These are phyloP conservation scores for Coemansia sp. DNA, from an alignment of 192 early-diverging fungal species.

Conservation along the genomic window DNA sequence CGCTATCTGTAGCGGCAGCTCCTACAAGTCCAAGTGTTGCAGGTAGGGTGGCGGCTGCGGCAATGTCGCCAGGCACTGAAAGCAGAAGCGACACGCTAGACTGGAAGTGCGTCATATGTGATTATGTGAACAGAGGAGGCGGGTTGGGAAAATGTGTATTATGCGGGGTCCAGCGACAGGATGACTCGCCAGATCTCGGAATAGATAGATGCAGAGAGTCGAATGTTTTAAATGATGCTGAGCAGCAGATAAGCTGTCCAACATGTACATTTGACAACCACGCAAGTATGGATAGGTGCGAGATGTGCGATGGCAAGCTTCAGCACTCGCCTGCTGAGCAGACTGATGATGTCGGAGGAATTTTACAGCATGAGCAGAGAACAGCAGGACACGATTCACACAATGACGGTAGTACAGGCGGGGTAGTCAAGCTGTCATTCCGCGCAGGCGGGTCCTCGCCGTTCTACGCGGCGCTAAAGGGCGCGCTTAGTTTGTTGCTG, in stretches of 20 bases:
- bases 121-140: slow-evolving; percentile 32
- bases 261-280: slow-evolving; percentile 90
- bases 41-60: not conserved
- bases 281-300: slow-evolving; percentile 72
- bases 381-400: not conserved
- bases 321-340: slow-evolving; percentile 2
- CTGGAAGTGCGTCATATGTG: slow-evolving; percentile 53
- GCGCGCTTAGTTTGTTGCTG: slow-evolving; percentile 58
- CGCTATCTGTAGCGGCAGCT: slow-evolving; percentile 2
- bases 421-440: slow-evolving; percentile 74
- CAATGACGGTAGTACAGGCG: slow-evolving; percentile 7
- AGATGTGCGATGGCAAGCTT: slow-evolving; percentile 79
- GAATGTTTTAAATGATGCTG: not conserved
- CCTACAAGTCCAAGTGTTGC: not conserved
- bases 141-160: slow-evolving; percentile 31
- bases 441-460: slow-evolving; percentile 63
- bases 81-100: not conserved
- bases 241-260: slow-evolving; percentile 58
- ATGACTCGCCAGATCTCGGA: slow-evolving; percentile 6
- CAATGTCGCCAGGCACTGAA: not conserved
- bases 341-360: not conserved
- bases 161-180: slow-evolving; percentile 43
- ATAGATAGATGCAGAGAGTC: not conserved
- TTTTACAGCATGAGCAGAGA: not conserved
- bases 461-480: slow-evolving; percentile 66